Percentiles rank a stretch among this genome's conserved stretches.
Conservation (phyloP, 2,329 filamentous ascomycete species). For the Fusarium sp. region DNA sequence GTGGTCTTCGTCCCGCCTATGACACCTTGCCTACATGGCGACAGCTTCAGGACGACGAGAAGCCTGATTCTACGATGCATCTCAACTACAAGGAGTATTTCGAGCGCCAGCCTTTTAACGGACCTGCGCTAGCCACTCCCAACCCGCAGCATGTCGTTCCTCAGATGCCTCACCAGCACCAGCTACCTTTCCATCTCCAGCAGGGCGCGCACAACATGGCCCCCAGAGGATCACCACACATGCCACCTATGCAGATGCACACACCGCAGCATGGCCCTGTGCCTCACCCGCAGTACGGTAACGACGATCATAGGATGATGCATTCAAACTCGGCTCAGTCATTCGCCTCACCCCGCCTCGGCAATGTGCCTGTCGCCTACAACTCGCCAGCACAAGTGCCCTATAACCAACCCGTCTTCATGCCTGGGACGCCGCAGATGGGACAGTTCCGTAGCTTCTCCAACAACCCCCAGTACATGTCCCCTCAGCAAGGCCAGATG, state of each 20-base stretch:
- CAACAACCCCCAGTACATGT: constrained; percentile 77
- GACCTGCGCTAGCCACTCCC: constrained; percentile 73
- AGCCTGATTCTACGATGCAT: constrained; percentile 71
- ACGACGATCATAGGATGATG: constrained; percentile 91
- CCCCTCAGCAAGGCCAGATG: constrained; percentile 78
- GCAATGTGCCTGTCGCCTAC: constrained; percentile 77
- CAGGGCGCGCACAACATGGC: constrained; percentile 76
- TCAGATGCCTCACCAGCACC: constrained; percentile 84
- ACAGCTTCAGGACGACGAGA: constrained; percentile 77
- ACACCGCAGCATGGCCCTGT: constrained; percentile 77
- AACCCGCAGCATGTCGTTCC: constrained; percentile 77
- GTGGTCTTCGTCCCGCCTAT: constrained; percentile 85
- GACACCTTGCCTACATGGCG: constrained; percentile 90
- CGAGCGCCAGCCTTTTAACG: constrained; percentile 71
- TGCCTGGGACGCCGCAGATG: constrained; percentile 78
- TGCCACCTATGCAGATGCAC: constrained; percentile 82
- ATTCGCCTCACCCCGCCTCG: constrained; percentile 85
- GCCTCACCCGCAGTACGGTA: constrained; percentile 74
- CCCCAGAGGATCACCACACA: constrained; percentile 78
- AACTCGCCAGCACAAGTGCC: constrained; percentile 76
- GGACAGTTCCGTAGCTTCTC: constrained; percentile 77
- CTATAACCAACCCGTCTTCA: constrained; percentile 79
- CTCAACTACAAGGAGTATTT: constrained; percentile 83
- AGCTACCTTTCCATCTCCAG: constrained; percentile 85
- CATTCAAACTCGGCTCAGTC: constrained; percentile 85